Conservation (phyloP, 176 grass and related monocot species). For the Zea mays region Zm-B73-REFERENCE-NAM-5.0 NC_050105.1:132837001-132837500, state of each 20-base stretch:
- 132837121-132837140: conserved; percentile 72
- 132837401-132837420: conserved; percentile 59
- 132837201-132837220: conserved; percentile 46
- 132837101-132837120: conserved; percentile 43
- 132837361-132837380: conserved; percentile 34
- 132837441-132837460: conserved; percentile 37
- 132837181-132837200: conserved; percentile 45
- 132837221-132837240: conserved; percentile 39
- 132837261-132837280: conserved; percentile 61
- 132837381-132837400: conserved; percentile 52
- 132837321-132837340: conserved; percentile 52
- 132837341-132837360: conserved; percentile 51
- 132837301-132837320: conserved; percentile 68
- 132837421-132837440: conserved; percentile 58
- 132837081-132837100: conserved; percentile 40
- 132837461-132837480: conserved; percentile 50
- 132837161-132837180: conserved; percentile 41
- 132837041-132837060: conserved; percentile 45
- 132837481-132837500: conserved; percentile 34
- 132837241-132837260: conserved; percentile 55
- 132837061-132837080: conserved; percentile 44
- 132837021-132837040: conserved; percentile 39
- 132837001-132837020: conserved; percentile 57
- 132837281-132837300: conserved; percentile 51
- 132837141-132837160: conserved; percentile 48